Percentiles rank a stretch among this genome's conserved stretches.
These are phyloP conservation scores for Alternaria arbusti DNA, from an alignment of 2,329 filamentous ascomycete species.

Conservation along the genomic window DNA sequence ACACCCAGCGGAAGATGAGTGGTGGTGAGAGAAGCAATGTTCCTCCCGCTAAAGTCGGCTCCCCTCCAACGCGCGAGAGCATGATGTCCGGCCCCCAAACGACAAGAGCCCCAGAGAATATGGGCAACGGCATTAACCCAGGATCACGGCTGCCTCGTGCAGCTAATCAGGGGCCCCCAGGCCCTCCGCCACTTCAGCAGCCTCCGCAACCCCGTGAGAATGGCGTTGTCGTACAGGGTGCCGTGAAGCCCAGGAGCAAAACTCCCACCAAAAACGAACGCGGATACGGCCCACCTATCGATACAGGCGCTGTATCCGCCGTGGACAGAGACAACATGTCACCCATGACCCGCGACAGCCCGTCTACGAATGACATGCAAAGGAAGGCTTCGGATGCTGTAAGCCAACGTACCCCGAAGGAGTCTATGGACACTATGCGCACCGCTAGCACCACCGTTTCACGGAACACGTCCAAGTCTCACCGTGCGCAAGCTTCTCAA, in stretches of 20 bases:
- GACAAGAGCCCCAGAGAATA: slow-evolving; percentile 45
- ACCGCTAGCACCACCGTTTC: slow-evolving; percentile 42
- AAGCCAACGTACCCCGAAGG: slow-evolving; percentile 39
- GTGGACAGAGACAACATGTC: slow-evolving; percentile 57
- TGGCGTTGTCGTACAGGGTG: slow-evolving; percentile 31
- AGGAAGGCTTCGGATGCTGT: slow-evolving; percentile 42
- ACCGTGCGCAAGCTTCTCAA: slow-evolving; percentile 66
- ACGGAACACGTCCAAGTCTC: slow-evolving; percentile 47
- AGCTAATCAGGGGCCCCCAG: slow-evolving; percentile 65
- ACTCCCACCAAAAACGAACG: slow-evolving; percentile 60
- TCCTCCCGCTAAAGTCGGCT: slow-evolving; percentile 43
- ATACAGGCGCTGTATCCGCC: slow-evolving; percentile 50
- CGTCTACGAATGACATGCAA: slow-evolving; percentile 30
- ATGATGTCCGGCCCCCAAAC: slow-evolving; percentile 42
- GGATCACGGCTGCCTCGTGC: slow-evolving; percentile 67
- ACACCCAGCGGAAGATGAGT: slow-evolving; percentile 53
- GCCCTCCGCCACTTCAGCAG: slow-evolving; percentile 70
- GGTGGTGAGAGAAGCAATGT: slow-evolving; percentile 55
- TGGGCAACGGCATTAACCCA: slow-evolving; percentile 39
- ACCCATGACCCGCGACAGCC: slow-evolving; percentile 53
- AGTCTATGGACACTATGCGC: slow-evolving; percentile 45
- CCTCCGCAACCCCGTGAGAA: slow-evolving; percentile 63
- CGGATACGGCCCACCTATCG: slow-evolving; percentile 50
- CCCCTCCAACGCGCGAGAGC: slow-evolving; percentile 53
- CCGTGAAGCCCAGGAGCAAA: slow-evolving; percentile 50